phyloP scores from a whole-genome alignment of 352 stramenopile genomes.

The Globisporangium cystogenes region DNA sequence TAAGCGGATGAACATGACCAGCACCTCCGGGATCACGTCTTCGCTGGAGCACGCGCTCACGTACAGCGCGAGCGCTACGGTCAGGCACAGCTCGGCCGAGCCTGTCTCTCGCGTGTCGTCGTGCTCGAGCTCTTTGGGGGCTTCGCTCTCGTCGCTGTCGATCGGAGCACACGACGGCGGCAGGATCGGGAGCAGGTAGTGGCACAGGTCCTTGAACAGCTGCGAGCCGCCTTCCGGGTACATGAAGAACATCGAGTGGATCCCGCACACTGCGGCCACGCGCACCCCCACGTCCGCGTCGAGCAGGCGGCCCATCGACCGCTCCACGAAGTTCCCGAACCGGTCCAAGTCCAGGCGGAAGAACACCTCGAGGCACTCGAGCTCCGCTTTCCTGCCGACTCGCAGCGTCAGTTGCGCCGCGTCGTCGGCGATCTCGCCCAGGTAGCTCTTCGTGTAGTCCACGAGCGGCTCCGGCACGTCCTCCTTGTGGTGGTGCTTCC shows the following conservation, averaged over 20 bases:
- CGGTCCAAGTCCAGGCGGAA: conserved; percentile 52
- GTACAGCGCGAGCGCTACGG: conserved; percentile 51
- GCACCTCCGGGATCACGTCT: conserved; percentile 38
- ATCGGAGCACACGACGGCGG: conserved; percentile 1
- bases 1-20: conserved; percentile 47
- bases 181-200: conserved; percentile 26
- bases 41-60: conserved; percentile 61
- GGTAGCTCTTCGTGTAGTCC: conserved; percentile 30
- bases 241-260: conserved; percentile 79
- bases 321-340: conserved; percentile 53
- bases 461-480: conserved; percentile 38
- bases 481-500: conserved; percentile 49
- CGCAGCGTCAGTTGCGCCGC: conserved; percentile 17
- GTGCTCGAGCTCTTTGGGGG: no score
- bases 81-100: conserved; percentile 33
- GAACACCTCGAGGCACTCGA: conserved; percentile 56
- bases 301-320: conserved; percentile 32
- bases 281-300: conserved; percentile 60
- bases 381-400: conserved; percentile 26
- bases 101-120: conserved; percentile 4
- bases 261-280: conserved; percentile 27
- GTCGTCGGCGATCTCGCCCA: conserved; percentile 18
- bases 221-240: conserved; percentile 59
- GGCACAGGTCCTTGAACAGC: conserved; percentile 51
- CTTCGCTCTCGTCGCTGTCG: conserved; percentile 1